These are phyloP conservation scores for Zopfia rhizophila DNA, from an alignment of 2,329 filamentous ascomycete species.

Conservation along the genomic window DNA sequence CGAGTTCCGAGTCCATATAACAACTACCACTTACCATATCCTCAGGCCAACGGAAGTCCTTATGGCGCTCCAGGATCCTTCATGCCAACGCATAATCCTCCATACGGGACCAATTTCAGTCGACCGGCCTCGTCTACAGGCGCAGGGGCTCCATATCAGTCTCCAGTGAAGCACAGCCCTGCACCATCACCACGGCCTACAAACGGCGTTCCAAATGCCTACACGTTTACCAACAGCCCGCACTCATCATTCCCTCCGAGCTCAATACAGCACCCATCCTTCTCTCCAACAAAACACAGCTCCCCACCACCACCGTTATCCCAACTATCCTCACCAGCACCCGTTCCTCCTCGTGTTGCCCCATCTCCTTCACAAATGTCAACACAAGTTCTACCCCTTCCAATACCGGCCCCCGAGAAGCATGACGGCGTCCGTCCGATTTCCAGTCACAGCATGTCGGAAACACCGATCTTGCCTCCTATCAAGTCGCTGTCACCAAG, in stretches of 20 bases:
- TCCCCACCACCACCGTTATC: constrained; percentile 48
- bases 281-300: constrained; percentile 52
- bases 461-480: constrained; percentile 66
- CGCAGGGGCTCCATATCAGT: constrained; percentile 28
- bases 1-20: constrained; percentile 40
- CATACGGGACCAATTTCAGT: constrained; percentile 41
- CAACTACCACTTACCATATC: constrained; percentile 32
- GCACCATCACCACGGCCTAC: constrained; percentile 45
- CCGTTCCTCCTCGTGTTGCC: constrained; percentile 33
- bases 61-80: constrained; percentile 39
- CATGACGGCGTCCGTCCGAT: constrained; percentile 51
- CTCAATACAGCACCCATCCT: constrained; percentile 42
- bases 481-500: constrained; percentile 68
- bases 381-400: constrained; percentile 46
- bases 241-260: constrained; percentile 59
- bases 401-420: constrained; percentile 59
- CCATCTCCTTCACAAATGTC: constrained; percentile 44
- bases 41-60: constrained; percentile 41
- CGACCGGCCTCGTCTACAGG: constrained; percentile 43
- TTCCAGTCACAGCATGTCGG: constrained; percentile 45
- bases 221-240: constrained; percentile 52
- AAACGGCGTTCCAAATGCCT: constrained; percentile 42
- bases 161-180: constrained; percentile 49
- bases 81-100: constrained; percentile 21
- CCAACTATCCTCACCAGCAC: constrained; percentile 45